Base-by-base conservation (phyloP, 768 basidiomycete species). In the Kwoniella mangroviensis region DNA sequence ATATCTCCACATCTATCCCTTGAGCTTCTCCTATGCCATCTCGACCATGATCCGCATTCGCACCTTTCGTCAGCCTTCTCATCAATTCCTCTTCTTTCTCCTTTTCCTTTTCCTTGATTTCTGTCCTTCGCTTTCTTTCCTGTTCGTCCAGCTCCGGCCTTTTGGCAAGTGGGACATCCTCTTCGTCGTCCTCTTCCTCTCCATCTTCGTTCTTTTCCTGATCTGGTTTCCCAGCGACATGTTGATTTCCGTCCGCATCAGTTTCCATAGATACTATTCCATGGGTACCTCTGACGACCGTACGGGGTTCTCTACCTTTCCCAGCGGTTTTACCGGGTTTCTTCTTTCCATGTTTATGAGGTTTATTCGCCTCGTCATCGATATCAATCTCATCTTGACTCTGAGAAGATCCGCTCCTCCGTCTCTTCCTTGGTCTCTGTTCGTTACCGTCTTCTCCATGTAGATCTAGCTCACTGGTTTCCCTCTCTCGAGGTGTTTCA, bases 1-100 rank as follows among this genome's bases (percentile, higher is more conserved):
- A 83, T 2, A 77, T 49, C 24, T 80, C 79, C 52, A 75, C 73
- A 28, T 76, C 73, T 9, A 68, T 67, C 6, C 68, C 60, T 26
- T 55, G 40, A 24, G 57, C 43, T n/a, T 17, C 58, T 42, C 49
- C 45, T 60, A 4, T 7, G 4, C 69, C 75, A 53, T 76, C 77
- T 2, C 61, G 65, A 13, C 70, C 75, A 79, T 94, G 92, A 28
- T 76, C 77, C 3, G 93, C 87, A 2, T 92, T 90, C 6, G 92
- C 89, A 34, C 92, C 92, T 17, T 90, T 91, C 17, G 90, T 90
- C 63, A 95, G 86, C 51, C 92, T 87, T 65, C 77, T 72, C 45
- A 79, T 67, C 6, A 81, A 72, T 34, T 81, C 80, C 42, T 76
- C 79, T 54, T 81, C 75, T 41, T 73, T 59, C 56, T 78, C 75